Conservation (phyloP, 2,329 filamentous ascomycete genomes). For the Thelonectria rubi region DNA sequence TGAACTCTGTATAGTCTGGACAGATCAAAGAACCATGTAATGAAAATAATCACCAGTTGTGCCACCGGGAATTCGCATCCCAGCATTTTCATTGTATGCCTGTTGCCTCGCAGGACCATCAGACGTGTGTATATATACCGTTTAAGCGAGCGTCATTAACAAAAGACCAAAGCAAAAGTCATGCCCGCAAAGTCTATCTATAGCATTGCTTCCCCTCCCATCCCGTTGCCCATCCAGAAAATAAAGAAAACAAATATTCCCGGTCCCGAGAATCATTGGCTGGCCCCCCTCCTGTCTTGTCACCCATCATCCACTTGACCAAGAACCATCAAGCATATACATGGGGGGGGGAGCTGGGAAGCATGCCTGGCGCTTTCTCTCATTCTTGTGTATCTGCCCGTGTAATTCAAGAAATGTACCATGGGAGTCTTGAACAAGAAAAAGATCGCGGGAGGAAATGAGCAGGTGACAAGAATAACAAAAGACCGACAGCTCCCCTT, state of each 20-base stretch:
- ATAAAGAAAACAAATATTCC: neutral
- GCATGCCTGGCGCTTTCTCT: conserved; percentile 11
- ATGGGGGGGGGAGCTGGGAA: conserved; percentile 12
- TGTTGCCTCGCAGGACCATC: too few species aligned
- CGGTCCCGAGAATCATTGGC: neutral
- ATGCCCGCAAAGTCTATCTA: conserved; percentile 33
- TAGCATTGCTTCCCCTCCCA: conserved; percentile 10
- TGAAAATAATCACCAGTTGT: neutral
- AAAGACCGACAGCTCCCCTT: conserved; percentile 9
- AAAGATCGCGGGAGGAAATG: neutral
- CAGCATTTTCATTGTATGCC: conserved; percentile 4
- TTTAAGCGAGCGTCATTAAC: neutral
- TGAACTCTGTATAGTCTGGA: conserved; percentile 13
- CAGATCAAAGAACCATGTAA: neutral
- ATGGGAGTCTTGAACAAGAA: conserved; percentile 17
- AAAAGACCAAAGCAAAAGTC: conserved; percentile 21
- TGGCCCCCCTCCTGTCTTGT: neutral
- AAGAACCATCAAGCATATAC: neutral
- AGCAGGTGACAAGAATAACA: neutral
- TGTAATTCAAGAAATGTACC: conserved; percentile 24
- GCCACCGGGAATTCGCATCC: neutral
- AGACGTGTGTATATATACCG: neutral
- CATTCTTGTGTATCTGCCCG: conserved; percentile 15
- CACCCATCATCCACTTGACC: neutral
- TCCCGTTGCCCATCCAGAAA: conserved; percentile 2